Conservation (phyloP, 164 flowering plant genomes). For the Stephania cephalantha region DNA sequence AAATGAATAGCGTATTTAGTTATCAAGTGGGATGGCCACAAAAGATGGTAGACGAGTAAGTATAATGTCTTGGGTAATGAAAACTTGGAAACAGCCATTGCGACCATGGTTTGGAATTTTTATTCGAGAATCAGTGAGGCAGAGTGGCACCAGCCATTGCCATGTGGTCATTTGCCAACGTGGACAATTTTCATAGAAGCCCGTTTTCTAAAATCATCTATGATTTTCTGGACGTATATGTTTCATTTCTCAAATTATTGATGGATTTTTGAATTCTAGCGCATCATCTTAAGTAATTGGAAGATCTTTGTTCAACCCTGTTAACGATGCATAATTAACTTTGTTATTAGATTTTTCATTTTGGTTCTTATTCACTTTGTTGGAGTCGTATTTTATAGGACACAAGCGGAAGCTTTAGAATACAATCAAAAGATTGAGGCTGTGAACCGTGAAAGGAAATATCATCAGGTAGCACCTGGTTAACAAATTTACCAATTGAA, state of each 20-base stretch:
- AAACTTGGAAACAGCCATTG: too few relatives aligned
- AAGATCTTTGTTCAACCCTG: neutral
- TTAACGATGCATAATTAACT: neutral
- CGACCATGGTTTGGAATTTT: too few relatives aligned
- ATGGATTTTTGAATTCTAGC: neutral
- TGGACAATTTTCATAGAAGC: neutral
- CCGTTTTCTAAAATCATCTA: neutral
- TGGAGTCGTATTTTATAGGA: conserved; percentile 32
- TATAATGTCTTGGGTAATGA: too few relatives aligned
- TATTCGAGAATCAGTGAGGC: too few relatives aligned
- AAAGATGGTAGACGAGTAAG: too few relatives aligned
- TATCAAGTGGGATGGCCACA: too few relatives aligned
- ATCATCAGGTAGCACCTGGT: conserved; percentile 63
- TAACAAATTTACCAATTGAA: neutral
- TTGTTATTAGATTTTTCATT: neutral
- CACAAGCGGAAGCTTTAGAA: conserved; percentile 58
- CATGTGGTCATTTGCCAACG: neutral
- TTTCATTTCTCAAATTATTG: neutral
- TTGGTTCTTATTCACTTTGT: neutral
- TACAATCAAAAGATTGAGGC: conserved; percentile 68
- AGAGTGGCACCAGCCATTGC: neutral
- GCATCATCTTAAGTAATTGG: neutral
- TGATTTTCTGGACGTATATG: neutral
- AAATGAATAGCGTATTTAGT: too few relatives aligned
- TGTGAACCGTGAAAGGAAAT: conserved; percentile 90